phyloP scores from a whole-genome alignment of 1,284 basidiomycete genomes.

The Taiwanofungus camphoratus region DNA sequence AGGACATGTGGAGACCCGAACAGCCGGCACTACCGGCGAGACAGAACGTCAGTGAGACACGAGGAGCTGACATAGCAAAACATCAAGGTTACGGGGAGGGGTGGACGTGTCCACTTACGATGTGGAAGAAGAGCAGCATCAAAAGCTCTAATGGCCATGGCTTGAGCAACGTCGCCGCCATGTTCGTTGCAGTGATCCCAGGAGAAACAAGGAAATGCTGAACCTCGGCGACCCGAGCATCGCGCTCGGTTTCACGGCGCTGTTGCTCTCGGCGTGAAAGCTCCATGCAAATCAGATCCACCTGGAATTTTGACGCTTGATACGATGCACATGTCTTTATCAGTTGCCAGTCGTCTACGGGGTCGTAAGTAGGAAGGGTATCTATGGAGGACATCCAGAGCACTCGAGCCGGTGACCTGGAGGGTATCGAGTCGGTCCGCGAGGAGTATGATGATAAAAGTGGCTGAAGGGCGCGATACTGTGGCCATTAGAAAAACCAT shows the following conservation, averaged over 20 bases:
- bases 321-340: conserved; percentile 60
- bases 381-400: conserved; percentile 81
- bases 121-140: conserved; percentile 60
- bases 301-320: conserved; percentile 75
- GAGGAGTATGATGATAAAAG: conserved; percentile 37
- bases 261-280: no score
- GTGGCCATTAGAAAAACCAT: neutral
- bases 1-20: conserved; percentile 62
- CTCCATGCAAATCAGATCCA: conserved; percentile 61
- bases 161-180: conserved; percentile 17
- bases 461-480: conserved; percentile 58
- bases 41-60: neutral
- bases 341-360: conserved; percentile 77
- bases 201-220: conserved; percentile 72
- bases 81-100: neutral
- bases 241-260: neutral
- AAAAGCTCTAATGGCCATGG: conserved; percentile 25
- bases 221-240: conserved; percentile 20
- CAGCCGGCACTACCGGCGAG: conserved; percentile 48
- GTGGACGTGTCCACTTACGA: conserved; percentile 41
- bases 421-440: neutral
- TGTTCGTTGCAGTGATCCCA: conserved; percentile 65
- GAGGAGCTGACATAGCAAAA: neutral
- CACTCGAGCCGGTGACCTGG: conserved; percentile 46
- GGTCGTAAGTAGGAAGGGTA: conserved; percentile 51